Base-by-base conservation (phyloP, 345 rosid species). In the Cardiospermum halicacabum region DNA sequence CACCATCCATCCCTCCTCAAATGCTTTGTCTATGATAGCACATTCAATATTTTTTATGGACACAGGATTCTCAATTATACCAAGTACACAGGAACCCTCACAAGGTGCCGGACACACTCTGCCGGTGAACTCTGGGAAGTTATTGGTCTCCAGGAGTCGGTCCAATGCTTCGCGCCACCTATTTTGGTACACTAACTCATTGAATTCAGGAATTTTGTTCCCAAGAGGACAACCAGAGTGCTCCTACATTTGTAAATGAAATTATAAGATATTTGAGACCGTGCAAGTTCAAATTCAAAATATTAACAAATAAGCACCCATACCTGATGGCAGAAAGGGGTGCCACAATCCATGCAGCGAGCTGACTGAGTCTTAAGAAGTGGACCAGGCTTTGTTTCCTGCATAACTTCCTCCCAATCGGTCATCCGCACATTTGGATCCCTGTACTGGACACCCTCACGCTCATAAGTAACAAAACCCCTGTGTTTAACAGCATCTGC, bases 41-140 rank as follows among this genome's bases (percentile, higher is more conserved):
- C 97, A 89, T 73, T 94, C 99, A 45, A 94, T 94, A 68, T 65
- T 87, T 69, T 95, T 95, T 61, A 95, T 95, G 22, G 99, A 95
- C 4, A 95, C 99, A 22, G 99, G 99, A 75, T 95, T 92, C 74
- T 95, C 99, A 72, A 95, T 95, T 31, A 95, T 95, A n/a, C 99
- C 99, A 53, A 95, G 98, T 56, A 95, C 99, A 56, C 99, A 95
- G 58, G 99, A 87, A 58, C 99, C 99, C 81, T 95, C 99, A 71
- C 99, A 95, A 5, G 99, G 99, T 60, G 99, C 99, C 75, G 99
- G 98, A 70, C 99, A 95, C 24, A 95, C 99, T n/a, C 99, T 78
- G 42, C 99, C 99, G 21, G 99, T 95, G 64, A 95, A 95, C 71
- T 95, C 99, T 6, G 99, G 99, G 64, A 95, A 95, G 81, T 91